Evolutionary conservation across 495 filamentous ascomycete genomes (phyloP).

Genomic region (Talaromyces nanjingensis): DNA sequence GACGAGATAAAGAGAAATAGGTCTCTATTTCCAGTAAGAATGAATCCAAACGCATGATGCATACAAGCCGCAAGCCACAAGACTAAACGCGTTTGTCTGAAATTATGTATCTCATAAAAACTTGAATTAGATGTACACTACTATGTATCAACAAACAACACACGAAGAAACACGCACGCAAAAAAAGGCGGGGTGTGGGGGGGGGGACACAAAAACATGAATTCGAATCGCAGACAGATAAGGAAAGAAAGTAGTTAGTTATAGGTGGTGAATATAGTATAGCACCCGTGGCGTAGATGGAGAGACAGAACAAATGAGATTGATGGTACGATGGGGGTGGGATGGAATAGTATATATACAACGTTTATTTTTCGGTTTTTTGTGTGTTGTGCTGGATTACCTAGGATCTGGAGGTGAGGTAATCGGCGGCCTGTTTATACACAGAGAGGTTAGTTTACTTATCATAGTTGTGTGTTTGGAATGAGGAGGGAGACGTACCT

Average conservation of each 20-base stretch:
- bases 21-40: no score
- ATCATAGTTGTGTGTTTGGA: not conserved
- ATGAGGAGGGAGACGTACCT: slow-evolving; percentile 52
- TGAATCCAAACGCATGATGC: not conserved
- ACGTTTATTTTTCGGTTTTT: slow-evolving; percentile 9
- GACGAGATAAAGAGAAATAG: no score
- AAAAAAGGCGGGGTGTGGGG: not conserved
- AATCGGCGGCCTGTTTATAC: slow-evolving; percentile 30
- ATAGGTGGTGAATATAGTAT: not conserved
- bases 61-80: not conserved
- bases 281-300: not conserved
- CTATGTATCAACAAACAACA: slow-evolving; percentile 12
- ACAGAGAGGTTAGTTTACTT: not conserved
- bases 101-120: not conserved
- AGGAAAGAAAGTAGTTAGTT: not conserved
- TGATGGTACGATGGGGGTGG: not conserved
- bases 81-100: no score
- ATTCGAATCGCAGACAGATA: not conserved
- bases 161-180: not conserved
- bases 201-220: not conserved
- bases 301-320: slow-evolving; percentile 11
- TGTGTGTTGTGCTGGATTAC: slow-evolving; percentile 11
- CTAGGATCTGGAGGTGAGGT: slow-evolving; percentile 30
- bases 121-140: slow-evolving; percentile 17
- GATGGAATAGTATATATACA: slow-evolving; percentile 13